Conservation (phyloP, 192 early-diverging fungal species). For the Umbelopsis vinacea region DNA sequence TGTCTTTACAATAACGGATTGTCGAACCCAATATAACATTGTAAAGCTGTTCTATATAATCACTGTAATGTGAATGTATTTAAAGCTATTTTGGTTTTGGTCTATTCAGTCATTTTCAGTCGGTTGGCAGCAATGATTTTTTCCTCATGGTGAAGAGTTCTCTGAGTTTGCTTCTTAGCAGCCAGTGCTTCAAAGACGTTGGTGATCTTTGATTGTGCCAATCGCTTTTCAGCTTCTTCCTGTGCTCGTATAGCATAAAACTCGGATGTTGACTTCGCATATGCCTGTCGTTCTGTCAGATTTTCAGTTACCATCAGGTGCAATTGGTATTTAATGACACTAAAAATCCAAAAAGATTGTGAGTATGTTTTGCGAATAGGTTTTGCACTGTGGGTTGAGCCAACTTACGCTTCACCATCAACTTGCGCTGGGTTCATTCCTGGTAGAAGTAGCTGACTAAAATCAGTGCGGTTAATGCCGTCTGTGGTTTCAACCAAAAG, state of each 20-base stretch:
- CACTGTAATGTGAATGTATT: background rate
- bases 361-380: background rate
- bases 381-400: background rate
- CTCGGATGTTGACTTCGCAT: slow-evolving; percentile 73
- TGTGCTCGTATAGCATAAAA: slow-evolving; percentile 83
- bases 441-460: slow-evolving; percentile 56
- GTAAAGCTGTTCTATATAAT: background rate
- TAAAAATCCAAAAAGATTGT: slow-evolving; percentile 35
- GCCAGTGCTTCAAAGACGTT: slow-evolving; percentile 31
- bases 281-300: slow-evolving; percentile 77
- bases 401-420: slow-evolving; percentile 84
- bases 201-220: slow-evolving; percentile 59
- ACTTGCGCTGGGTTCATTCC: slow-evolving; percentile 57
- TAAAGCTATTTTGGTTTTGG: background rate
- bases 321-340: slow-evolving; percentile 86
- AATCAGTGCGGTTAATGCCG: slow-evolving; percentile 54
- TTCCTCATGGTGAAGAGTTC: slow-evolving; percentile 35
- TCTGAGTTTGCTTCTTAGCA: slow-evolving; percentile 27
- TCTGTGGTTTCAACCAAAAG: slow-evolving; percentile 70
- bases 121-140: slow-evolving; percentile 29
- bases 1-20: background rate
- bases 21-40: background rate
- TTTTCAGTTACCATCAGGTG: slow-evolving; percentile 70
- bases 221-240: slow-evolving; percentile 73
- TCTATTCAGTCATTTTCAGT: slow-evolving; percentile 20